Evolutionary conservation across 257 asterid species (phyloP).

Genomic region (Solanum pimpinellifolium): DNA sequence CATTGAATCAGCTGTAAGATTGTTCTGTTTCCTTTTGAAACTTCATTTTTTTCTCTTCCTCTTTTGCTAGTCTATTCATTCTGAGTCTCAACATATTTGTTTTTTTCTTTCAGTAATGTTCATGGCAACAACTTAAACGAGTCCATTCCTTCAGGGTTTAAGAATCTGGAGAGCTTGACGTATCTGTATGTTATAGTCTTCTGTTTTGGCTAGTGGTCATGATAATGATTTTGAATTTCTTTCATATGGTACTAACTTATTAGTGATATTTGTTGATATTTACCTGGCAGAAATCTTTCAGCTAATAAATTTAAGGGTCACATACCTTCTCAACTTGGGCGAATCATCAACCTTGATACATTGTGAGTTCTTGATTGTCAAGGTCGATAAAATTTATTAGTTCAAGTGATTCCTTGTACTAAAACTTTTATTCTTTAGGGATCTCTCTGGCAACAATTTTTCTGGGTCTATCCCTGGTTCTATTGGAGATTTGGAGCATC

Average conservation of each 20-base stretch:
- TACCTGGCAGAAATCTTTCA: slow-evolving; percentile 62
- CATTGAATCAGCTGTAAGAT: slow-evolving; percentile 82
- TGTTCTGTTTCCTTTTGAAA: neutral
- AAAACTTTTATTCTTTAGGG: slow-evolving; percentile 31
- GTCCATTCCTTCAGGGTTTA: slow-evolving; percentile 74
- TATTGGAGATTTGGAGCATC: slow-evolving; percentile 92
- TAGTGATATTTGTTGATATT: neutral
- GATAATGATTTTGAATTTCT: neutral
- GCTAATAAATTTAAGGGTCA: slow-evolving; percentile 64
- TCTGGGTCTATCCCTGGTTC: slow-evolving; percentile 79
- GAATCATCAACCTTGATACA: slow-evolving; percentile 80
- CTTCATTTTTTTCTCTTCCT: neutral
- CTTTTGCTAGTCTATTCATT: neutral
- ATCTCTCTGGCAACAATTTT: slow-evolving; percentile 73
- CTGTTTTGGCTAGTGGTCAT: neutral
- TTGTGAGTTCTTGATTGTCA: slow-evolving; percentile 36
- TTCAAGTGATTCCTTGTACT: neutral
- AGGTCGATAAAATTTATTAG: neutral
- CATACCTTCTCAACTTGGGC: slow-evolving; percentile 75
- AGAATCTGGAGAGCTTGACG: slow-evolving; percentile 82
- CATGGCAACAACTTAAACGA: slow-evolving; percentile 78
- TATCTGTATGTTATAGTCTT: slow-evolving; percentile 46
- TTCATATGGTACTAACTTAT: neutral
- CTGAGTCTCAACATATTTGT: neutral
- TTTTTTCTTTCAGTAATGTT: slow-evolving; percentile 48